Percentiles rank a stretch among this genome's conserved stretches.
Conservation (phyloP, 208 protist genomes). For the Leishmania braziliensis region DNA sequence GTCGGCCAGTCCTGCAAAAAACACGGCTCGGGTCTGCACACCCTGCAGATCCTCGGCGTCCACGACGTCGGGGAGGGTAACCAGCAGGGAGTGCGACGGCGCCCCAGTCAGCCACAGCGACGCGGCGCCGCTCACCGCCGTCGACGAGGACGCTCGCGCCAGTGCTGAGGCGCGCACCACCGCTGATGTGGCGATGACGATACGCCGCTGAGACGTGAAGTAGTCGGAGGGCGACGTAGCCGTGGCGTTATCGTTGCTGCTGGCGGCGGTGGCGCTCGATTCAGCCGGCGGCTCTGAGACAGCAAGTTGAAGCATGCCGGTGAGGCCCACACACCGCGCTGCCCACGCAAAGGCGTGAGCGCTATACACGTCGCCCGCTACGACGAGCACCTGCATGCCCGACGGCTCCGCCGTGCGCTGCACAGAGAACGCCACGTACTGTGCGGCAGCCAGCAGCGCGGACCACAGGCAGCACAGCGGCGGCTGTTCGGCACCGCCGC, state of each 20-base stretch:
- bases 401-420: conserved; percentile 5
- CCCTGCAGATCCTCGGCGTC: conserved; percentile 69
- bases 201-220: conserved; percentile 41
- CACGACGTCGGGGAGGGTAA: conserved; percentile 77
- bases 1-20: conserved; percentile 45
- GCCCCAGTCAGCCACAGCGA: conserved; percentile 43
- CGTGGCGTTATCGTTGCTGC: background rate
- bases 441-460: conserved; percentile 52
- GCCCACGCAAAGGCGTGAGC: conserved; percentile 87
- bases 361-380: conserved; percentile 47
- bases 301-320: conserved; percentile 42
- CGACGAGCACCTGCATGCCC: conserved; percentile 51
- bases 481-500: background rate
- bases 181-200: conserved; percentile 63
- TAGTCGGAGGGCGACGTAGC: conserved; percentile 18
- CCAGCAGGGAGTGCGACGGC: conserved; percentile 37
- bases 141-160: background rate
- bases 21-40: conserved; percentile 68
- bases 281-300: conserved; percentile 10
- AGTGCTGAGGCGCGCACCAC: conserved; percentile 40
- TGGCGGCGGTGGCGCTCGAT: background rate
- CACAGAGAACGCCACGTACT: conserved; percentile 43
- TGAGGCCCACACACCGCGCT: conserved; percentile 61
- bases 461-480: conserved; percentile 51
- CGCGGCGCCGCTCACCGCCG: conserved; percentile 34